phyloP scores from a whole-genome alignment of 345 rosid genomes.

The Eutrema yunnanense region DNA sequence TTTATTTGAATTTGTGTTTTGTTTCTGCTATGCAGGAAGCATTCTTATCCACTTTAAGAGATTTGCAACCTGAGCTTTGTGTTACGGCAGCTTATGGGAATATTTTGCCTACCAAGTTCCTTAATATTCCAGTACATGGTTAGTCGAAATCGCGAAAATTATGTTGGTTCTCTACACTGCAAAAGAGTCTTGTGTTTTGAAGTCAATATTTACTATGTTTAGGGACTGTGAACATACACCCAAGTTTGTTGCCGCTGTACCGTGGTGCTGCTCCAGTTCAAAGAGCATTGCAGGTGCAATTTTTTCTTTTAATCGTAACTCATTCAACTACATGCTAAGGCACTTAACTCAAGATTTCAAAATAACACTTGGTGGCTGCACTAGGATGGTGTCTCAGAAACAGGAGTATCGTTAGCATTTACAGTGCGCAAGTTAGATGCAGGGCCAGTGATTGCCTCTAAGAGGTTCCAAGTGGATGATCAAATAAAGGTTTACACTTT shows the following conservation, averaged over 20 bases:
- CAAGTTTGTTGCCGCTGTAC: constrained; percentile 77
- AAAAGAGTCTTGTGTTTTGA: background rate
- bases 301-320: background rate
- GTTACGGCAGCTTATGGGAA: constrained; percentile 96
- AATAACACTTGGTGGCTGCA: constrained; percentile 22
- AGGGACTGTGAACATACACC: constrained; percentile 97
- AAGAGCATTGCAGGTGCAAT: constrained; percentile 68
- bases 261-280: constrained; percentile 99
- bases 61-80: constrained; percentile 86
- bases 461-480: constrained; percentile 58
- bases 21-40: constrained; percentile 41
- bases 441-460: constrained; percentile 77
- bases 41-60: constrained; percentile 58
- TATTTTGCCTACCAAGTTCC: constrained; percentile 80
- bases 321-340: background rate
- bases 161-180: background rate
- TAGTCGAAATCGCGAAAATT: constrained; percentile 24
- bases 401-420: constrained; percentile 92
- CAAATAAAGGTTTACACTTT: constrained; percentile 59
- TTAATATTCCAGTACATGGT: constrained; percentile 75
- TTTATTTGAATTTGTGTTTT: background rate
- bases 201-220: background rate
- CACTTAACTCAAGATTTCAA: background rate
- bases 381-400: constrained; percentile 83
- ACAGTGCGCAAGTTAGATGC: constrained; percentile 83